Evolutionary conservation across 2,329 filamentous ascomycete genomes (phyloP).

Genomic region (Magnaporthiopsis rhizophila): DNA sequence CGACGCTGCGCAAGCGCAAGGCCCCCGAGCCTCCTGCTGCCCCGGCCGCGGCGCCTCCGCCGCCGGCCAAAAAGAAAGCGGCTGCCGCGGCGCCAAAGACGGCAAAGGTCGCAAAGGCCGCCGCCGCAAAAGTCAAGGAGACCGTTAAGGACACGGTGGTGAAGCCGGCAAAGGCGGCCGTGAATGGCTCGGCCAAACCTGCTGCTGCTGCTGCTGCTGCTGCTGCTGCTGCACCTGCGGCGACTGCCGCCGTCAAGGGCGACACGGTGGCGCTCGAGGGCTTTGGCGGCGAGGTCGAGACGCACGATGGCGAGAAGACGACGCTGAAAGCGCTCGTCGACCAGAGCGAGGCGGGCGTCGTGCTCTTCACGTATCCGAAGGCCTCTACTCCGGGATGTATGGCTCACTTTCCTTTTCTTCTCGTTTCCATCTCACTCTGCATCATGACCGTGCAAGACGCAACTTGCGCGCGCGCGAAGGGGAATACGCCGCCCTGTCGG

Average conservation of each 20-base stretch:
- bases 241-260: constrained; percentile 37
- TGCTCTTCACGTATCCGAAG: constrained; percentile 92
- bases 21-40: constrained; percentile 32
- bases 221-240: constrained; percentile 19
- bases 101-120: constrained; percentile 16
- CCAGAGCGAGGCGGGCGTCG: constrained; percentile 75
- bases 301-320: constrained; percentile 73
- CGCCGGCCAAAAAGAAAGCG: constrained; percentile 34
- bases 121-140: constrained; percentile 19
- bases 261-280: constrained; percentile 47
- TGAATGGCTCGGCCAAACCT: constrained; percentile 13
- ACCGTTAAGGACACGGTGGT: constrained; percentile 12
- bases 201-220: constrained; percentile 23
- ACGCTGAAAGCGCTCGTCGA: constrained; percentile 74
- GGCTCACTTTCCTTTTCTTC: constrained; percentile 1
- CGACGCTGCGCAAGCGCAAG: constrained; percentile 55
- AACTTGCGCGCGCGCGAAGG: background rate
- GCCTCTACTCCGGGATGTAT: constrained; percentile 90
- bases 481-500: background rate
- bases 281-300: constrained; percentile 69
- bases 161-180: constrained; percentile 13
- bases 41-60: constrained; percentile 32
- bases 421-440: background rate
- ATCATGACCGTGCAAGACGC: too few relatives aligned
- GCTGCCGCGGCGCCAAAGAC: constrained; percentile 14